Base-by-base conservation (phyloP, 2,329 filamentous ascomycete species). In the Truncatella angustata region DNA sequence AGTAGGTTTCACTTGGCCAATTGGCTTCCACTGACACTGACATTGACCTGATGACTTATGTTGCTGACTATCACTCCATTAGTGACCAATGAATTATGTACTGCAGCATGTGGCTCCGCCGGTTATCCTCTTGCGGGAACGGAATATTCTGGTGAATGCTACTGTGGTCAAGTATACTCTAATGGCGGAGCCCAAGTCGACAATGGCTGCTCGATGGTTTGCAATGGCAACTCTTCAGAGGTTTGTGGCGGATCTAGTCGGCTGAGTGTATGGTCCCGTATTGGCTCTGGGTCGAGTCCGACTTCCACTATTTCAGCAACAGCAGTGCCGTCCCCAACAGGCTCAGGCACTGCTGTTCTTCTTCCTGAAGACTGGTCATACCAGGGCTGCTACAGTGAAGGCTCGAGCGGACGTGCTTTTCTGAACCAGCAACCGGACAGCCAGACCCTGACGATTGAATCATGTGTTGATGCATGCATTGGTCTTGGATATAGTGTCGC, bases 141-240 rank as follows among this genome's bases (percentile, higher is more conserved):
- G 11, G 72, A 77, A 54, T 75, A 73, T 54, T 69, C 68, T 18
- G 68, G 68, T 35, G 72, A 77, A 62, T 78, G 74, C 67, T 78
- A 71, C 73, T 77, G 75, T 58, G 75, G 71, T 18, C 73, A 75
- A 53, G 60, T 55, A 37, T 64, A 76, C 51, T 52, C 60, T 35
- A 73, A 74, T 50, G 69, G 70, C 2, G 73, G 65, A 21, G 60
- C 59, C 5, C 64, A 65, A 9, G 68, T 66, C 56, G 54, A 20
- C 11, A 65, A 61, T 42, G 72, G 70, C 21, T 77, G 74, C 63
- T 63, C 59, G 53, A 75, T 73, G 70, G 48, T 66, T 34, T 76
- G 75, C 63, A 72, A 70, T 34, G 73, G 71, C 54, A 72, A 75
- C 58, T 59, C 59, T 16, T 68, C 64, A 24, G 73, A 76, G 51